These are phyloP conservation scores for Podaxis pistillaris DNA, from an alignment of 768 basidiomycete genomes.

Conservation along the genomic window DNA sequence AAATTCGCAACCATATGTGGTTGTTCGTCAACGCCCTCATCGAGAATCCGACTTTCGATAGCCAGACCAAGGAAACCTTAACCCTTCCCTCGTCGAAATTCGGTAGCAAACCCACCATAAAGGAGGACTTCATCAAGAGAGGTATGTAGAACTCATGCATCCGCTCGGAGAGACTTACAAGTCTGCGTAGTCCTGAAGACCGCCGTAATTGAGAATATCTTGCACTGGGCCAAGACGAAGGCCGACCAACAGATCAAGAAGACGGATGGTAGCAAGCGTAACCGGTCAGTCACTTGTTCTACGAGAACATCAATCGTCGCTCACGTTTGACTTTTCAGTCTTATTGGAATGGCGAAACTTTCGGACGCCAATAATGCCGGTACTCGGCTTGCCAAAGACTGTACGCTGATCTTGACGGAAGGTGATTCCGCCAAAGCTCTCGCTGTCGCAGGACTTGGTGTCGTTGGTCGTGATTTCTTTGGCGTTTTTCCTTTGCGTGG, in stretches of 20 bases:
- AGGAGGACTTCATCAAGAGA: conserved; percentile 97
- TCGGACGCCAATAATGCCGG: conserved; percentile 98
- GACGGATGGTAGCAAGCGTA: conserved; percentile 90
- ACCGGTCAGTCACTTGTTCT: conserved; percentile 50
- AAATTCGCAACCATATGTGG: conserved; percentile 98
- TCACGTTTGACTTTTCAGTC: conserved; percentile 40
- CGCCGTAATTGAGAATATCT: conserved; percentile 84
- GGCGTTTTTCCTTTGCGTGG: conserved; percentile 98
- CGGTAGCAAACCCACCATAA: conserved; percentile 78
- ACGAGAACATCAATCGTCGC: background rate
- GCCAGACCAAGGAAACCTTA: conserved; percentile 96
- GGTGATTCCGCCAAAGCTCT: conserved; percentile 98
- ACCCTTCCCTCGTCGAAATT: conserved; percentile 88
- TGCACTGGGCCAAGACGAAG: conserved; percentile 97
- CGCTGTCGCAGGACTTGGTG: conserved; percentile 90
- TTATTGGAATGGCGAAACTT: conserved; percentile 89
- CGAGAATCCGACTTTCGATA: conserved; percentile 98
- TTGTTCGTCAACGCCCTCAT: conserved; percentile 94
- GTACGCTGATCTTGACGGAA: conserved; percentile 96
- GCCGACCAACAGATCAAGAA: conserved; percentile 96
- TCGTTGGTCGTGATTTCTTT: conserved; percentile 95
- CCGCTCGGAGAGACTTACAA: conserved; percentile 1
- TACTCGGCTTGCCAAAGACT: conserved; percentile 71
- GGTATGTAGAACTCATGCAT: conserved; percentile 42
- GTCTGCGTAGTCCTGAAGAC: conserved; percentile 72